phyloP scores from a whole-genome alignment of 768 basidiomycete species.

The Lyophyllum shimeji region DNA sequence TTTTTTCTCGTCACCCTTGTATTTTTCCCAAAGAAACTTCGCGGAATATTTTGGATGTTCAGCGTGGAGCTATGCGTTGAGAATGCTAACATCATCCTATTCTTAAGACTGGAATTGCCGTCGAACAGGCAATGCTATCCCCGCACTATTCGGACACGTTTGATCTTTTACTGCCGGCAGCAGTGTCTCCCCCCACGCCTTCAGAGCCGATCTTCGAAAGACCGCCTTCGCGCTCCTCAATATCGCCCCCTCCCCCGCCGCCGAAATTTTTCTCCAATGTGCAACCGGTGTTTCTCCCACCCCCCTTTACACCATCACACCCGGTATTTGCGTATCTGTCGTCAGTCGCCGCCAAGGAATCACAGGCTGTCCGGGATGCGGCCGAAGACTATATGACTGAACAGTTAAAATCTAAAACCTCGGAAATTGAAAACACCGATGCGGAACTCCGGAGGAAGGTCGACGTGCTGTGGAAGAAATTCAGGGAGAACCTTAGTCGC shows the following conservation, averaged over 20 bases:
- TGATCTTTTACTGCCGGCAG: slow-evolving; percentile 42
- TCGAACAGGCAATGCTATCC: slow-evolving; percentile 37
- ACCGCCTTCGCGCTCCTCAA: slow-evolving; percentile 23
- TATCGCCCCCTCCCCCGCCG: slow-evolving; percentile 27
- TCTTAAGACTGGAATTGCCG: slow-evolving; percentile 36
- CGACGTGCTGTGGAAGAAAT: slow-evolving; percentile 62
- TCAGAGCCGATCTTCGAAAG: slow-evolving; percentile 23
- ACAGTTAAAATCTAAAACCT: slow-evolving; percentile 51
- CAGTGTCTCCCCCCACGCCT: slow-evolving; percentile 24
- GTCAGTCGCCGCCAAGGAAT: slow-evolving; percentile 52
- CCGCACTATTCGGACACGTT: slow-evolving; percentile 45
- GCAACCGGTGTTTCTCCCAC: slow-evolving; percentile 67
- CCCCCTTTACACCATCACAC: slow-evolving; percentile 76
- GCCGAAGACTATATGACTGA: slow-evolving; percentile 60
- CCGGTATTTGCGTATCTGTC: slow-evolving; percentile 68
- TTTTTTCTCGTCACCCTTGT: slow-evolving; percentile 3
- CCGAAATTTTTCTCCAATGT: slow-evolving; percentile 49
- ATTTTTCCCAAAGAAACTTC: slow-evolving; percentile 5
- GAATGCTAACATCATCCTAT: slow-evolving; percentile 13
- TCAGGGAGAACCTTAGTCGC: slow-evolving; percentile 45
- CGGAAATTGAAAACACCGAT: slow-evolving; percentile 58
- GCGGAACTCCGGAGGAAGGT: slow-evolving; percentile 54
- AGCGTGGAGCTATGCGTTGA: background rate
- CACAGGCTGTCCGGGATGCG: slow-evolving; percentile 49
- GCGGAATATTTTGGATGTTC: background rate